These are phyloP conservation scores for Draba incana DNA, from an alignment of 345 rosid genomes.

Conservation along the genomic window DNA sequence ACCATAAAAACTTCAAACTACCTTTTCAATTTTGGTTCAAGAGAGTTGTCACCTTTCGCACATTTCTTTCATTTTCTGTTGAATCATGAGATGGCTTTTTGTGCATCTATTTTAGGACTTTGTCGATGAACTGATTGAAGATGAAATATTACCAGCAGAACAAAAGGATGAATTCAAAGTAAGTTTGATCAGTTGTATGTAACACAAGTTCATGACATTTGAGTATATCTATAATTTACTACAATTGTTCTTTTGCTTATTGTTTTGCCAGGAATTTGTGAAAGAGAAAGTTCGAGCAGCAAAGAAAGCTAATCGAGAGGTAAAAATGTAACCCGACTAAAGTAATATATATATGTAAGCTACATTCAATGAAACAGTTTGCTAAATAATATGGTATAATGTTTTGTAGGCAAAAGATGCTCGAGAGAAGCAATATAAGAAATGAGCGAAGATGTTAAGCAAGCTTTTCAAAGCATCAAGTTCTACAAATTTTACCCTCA, in stretches of 20 bases:
- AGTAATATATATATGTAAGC: not conserved
- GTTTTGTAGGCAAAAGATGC: constrained; percentile 63
- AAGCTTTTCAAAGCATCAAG: too few species aligned
- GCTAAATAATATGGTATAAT: constrained; percentile 11
- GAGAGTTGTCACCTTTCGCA: too few species aligned
- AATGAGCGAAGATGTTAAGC: too few species aligned
- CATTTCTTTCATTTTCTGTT: not conserved
- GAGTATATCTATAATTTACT: not conserved
- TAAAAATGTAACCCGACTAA: constrained; percentile 26
- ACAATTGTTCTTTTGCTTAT: not conserved
- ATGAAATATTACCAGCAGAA: constrained; percentile 66
- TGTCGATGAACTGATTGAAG: constrained; percentile 60
- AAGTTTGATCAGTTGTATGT: constrained; percentile 15
- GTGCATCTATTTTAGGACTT: constrained; percentile 57
- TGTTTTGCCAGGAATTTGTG: constrained; percentile 62
- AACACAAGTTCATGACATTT: not conserved
- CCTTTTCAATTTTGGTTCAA: too few species aligned
- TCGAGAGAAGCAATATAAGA: too few species aligned
- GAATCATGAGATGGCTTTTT: constrained; percentile 26
- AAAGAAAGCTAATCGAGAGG: constrained; percentile 85
- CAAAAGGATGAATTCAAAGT: constrained; percentile 91
- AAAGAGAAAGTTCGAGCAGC: constrained; percentile 85
- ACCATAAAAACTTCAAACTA: not conserved
- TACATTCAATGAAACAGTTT: not conserved
- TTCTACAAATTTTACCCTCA: too few species aligned